Base-by-base conservation (phyloP, 2,329 filamentous ascomycete genomes). In the Fusarium fujikuroi region DNA sequence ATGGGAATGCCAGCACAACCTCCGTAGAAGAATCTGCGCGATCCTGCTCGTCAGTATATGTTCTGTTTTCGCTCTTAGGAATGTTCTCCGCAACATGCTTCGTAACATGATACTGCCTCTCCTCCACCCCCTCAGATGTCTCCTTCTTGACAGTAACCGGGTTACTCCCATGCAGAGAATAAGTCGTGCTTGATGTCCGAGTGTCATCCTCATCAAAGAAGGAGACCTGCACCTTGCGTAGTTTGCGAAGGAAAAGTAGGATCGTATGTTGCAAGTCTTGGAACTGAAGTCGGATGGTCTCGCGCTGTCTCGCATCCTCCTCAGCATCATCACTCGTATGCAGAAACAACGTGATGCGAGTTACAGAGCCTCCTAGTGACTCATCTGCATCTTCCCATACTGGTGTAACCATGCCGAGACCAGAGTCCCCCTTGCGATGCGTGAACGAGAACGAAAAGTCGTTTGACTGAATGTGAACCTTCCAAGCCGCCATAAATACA, bases 361-460 rank as follows among this genome's bases (percentile, higher is more conserved):
- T 85, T 2, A 76, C 39, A 8, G 59, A 66, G 7, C 30, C 21
- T 2, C 47, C 42, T 2, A 79, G 46, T 2, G 42, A 25, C 5
- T 78, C 75, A 5, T 47, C 66, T 2, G 66, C 36, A 5, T 80
- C 75, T 21, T 80, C 59, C 87, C 87, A 85, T 5, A 80, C 64
- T 3, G 83, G 84, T 0, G 83, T 83, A 2, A 88, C 83, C 86
- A 89, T 89, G 2, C 86, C 87, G 40, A 89, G 77, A 3, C 87
- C 87, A 1, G 81, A 80, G 4, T 86, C 83, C 0, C 81, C 84
- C 6, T 73, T 75, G 1, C 72, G 70, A 49, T 85, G 83, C 0
- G 54, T 74, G 69, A 88, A 86, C 12, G 77, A 81, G 75, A 88
- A 88, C 0, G 82, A 83, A 64, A 83, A 85, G 32, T 68, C 23